Conservation (phyloP, 2,329 filamentous ascomycete genomes). For the Pestalotiopsis sp. region DNA sequence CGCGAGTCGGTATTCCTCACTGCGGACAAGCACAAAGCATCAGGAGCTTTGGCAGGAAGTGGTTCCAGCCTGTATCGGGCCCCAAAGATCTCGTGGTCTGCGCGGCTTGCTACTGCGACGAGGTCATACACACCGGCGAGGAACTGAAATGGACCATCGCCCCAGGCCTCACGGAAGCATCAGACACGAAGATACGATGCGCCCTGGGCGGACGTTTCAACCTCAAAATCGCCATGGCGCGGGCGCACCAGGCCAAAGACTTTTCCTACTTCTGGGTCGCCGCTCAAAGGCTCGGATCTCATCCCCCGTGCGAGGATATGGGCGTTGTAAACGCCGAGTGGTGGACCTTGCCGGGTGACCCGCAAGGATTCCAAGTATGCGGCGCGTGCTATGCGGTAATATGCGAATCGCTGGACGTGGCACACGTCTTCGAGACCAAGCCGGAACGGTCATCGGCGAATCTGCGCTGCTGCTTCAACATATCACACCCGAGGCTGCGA, state of each 20-base stretch:
- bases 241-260: slow-evolving; percentile 32
- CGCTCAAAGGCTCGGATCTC: slow-evolving; percentile 25
- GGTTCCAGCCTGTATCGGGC: slow-evolving; percentile 33
- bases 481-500: slow-evolving; percentile 28
- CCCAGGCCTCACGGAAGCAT: slow-evolving; percentile 13
- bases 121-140: slow-evolving; percentile 33
- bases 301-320: slow-evolving; percentile 31
- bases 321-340: slow-evolving; percentile 34
- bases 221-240: slow-evolving; percentile 31
- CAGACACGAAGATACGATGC: slow-evolving; percentile 24
- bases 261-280: slow-evolving; percentile 36
- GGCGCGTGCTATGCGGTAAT: slow-evolving; percentile 36
- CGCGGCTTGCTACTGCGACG: slow-evolving; percentile 39
- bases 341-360: slow-evolving; percentile 36
- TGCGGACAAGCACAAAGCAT: slow-evolving; percentile 29
- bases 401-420: slow-evolving; percentile 32
- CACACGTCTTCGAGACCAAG: slow-evolving; percentile 31
- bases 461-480: slow-evolving; percentile 37
- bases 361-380: slow-evolving; percentile 37
- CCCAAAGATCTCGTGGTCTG: slow-evolving; percentile 34
- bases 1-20: slow-evolving; percentile 24
- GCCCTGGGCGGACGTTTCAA: slow-evolving; percentile 32
- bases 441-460: slow-evolving; percentile 19
- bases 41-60: slow-evolving; percentile 27
- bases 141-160: slow-evolving; percentile 26